Evolutionary conservation across 345 rosid genomes (phyloP).

Genomic region (Aquilaria sinensis): DNA sequence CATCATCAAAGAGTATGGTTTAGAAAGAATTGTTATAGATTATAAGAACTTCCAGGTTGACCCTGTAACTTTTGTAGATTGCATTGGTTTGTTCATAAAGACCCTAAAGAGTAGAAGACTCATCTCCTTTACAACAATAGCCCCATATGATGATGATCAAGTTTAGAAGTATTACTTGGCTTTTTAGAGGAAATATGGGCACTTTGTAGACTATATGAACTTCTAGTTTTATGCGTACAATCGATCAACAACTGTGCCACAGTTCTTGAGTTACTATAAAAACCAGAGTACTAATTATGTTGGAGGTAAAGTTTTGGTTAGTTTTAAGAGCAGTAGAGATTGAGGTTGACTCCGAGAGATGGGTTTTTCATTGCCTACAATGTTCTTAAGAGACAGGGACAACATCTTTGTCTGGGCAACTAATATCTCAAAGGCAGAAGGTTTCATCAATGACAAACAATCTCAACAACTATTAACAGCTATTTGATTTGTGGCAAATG

Average conservation of each 20-base stretch:
- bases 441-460: constrained; percentile 31
- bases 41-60: constrained; percentile 24
- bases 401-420: constrained; percentile 57
- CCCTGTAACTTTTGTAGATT: constrained; percentile 25
- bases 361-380: constrained; percentile 44
- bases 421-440: constrained; percentile 45
- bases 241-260: constrained; percentile 29
- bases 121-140: constrained; percentile 45
- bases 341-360: constrained; percentile 35
- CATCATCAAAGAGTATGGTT: constrained; percentile 20
- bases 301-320: constrained; percentile 37
- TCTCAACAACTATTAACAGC: constrained; percentile 30
- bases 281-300: constrained; percentile 34
- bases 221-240: constrained; percentile 56
- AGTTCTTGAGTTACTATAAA: constrained; percentile 30
- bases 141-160: constrained; percentile 34
- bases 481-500: background rate
- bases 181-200: constrained; percentile 46
- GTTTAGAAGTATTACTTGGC: constrained; percentile 46
- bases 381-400: constrained; percentile 21
- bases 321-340: constrained; percentile 42
- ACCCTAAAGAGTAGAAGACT: constrained; percentile 23
- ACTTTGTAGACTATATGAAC: constrained; percentile 54
- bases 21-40: constrained; percentile 33
- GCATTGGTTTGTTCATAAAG: constrained; percentile 23